Evolutionary conservation across 169 alveolate species (phyloP).

Genomic region (Cryptosporidium ubiquitum): DNA sequence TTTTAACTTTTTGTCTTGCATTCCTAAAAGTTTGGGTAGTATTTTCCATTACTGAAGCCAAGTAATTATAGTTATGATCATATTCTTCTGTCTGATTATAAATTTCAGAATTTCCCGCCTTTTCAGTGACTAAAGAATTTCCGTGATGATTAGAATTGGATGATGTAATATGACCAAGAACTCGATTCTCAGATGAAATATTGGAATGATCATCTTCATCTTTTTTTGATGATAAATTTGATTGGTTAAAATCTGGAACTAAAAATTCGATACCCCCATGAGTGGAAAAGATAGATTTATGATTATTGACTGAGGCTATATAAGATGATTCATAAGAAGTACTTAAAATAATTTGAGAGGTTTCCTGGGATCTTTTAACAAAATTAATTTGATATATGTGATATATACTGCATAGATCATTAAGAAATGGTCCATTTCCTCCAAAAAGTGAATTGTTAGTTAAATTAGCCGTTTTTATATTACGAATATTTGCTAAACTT

Average conservation of each 20-base stretch:
- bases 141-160: not conserved
- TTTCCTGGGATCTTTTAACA: conserved; percentile 16
- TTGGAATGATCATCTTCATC: not conserved
- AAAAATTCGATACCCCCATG: not conserved
- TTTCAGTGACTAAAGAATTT: not conserved
- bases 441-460: not conserved
- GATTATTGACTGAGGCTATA: not conserved
- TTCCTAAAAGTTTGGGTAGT: not conserved
- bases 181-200: not conserved
- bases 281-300: not conserved
- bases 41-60: conserved; percentile 70
- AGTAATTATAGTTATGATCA: conserved; percentile 39
- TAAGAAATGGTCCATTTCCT: conserved; percentile 11
- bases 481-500: conserved; percentile 13
- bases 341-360: not conserved
- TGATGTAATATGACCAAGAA: not conserved
- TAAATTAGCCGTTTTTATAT: conserved; percentile 1
- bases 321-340: conserved; percentile 8
- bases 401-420: not conserved
- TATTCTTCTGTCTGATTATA: not conserved
- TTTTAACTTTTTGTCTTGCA: conserved; percentile 59
- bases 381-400: not conserved
- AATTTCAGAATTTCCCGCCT: not conserved
- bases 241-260: not conserved
- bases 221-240: not conserved